phyloP scores from a whole-genome alignment of 169 alveolate species.

The Eimeria necatrix region DNA sequence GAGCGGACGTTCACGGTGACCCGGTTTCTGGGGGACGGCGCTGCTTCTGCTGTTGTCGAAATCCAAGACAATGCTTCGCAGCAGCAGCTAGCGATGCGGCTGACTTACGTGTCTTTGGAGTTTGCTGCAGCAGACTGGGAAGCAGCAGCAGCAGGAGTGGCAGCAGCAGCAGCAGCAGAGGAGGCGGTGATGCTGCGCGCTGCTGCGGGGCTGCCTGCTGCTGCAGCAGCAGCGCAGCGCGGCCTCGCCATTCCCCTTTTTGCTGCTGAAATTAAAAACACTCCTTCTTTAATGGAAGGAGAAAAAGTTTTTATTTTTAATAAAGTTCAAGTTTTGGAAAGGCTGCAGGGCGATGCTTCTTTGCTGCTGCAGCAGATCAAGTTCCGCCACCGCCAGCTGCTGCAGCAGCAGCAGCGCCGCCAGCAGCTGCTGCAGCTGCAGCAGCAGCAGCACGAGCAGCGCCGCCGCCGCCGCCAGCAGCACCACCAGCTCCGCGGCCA shows the following conservation, averaged over 20 bases:
- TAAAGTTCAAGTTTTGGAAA: neutral
- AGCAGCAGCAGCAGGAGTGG: neutral
- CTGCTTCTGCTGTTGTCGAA: neutral
- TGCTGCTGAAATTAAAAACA: neutral
- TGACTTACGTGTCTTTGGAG: neutral
- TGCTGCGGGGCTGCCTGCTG: neutral
- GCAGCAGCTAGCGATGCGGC: neutral
- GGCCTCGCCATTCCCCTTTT: neutral
- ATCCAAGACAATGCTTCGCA: neutral
- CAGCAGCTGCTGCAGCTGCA: no score
- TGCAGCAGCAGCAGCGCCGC: no score
- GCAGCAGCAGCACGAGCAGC: no score
- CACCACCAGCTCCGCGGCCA: neutral
- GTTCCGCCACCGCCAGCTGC: no score
- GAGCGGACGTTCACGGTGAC: neutral
- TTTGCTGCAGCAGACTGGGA: neutral
- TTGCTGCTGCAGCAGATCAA: no score
- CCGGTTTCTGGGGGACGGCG: neutral
- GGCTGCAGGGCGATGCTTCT: neutral
- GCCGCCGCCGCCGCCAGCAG: no score
- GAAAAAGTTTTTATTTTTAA: neutral
- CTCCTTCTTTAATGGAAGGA: neutral
- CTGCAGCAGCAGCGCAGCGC: neutral
- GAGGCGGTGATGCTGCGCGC: neutral
- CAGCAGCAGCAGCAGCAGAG: neutral